A percentile compares a stretch with the other conserved stretches of the same genome.
These are phyloP conservation scores for Discostella stelligeroides DNA, from an alignment of 108 stramenopile genomes.

Conservation along the genomic window DNA sequence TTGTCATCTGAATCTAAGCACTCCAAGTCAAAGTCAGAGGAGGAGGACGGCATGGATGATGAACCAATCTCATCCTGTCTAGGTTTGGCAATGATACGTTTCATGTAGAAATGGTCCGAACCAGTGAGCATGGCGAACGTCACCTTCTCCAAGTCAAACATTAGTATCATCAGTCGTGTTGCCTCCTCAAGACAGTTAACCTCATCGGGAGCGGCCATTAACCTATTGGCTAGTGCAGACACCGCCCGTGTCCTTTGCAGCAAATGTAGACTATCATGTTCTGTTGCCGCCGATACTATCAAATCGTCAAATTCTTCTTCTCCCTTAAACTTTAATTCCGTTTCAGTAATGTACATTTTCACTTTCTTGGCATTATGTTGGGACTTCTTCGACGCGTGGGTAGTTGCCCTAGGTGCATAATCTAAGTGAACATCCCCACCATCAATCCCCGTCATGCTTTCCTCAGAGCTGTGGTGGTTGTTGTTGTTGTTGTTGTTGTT, in stretches of 20 bases:
- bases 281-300: conserved; percentile 2
- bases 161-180: conserved; percentile 16
- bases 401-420: background rate
- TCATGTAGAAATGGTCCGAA: conserved; percentile 19
- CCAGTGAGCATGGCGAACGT: conserved; percentile 27
- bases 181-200: conserved; percentile 27
- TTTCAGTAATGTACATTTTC: conserved; percentile 31
- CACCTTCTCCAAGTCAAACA: conserved; percentile 28
- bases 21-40: conserved; percentile 18
- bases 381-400: background rate
- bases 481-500: no score
- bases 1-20: conserved; percentile 29
- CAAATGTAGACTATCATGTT: conserved; percentile 17
- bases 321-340: conserved; percentile 39
- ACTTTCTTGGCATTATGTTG: conserved; percentile 6
- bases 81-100: conserved; percentile 2
- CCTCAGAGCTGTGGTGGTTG: background rate
- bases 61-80: background rate
- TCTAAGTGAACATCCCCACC: background rate
- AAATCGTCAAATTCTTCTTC: conserved; percentile 33
- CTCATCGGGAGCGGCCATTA: conserved; percentile 40
- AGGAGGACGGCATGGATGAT: background rate
- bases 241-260: conserved; percentile 35
- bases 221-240: conserved; percentile 30
- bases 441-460: background rate